Evolutionary conservation across 2,329 filamentous ascomycete genomes (phyloP), one percentile per base, ranked within the genome.

Genomic region (Hortaea sp.): DNA sequence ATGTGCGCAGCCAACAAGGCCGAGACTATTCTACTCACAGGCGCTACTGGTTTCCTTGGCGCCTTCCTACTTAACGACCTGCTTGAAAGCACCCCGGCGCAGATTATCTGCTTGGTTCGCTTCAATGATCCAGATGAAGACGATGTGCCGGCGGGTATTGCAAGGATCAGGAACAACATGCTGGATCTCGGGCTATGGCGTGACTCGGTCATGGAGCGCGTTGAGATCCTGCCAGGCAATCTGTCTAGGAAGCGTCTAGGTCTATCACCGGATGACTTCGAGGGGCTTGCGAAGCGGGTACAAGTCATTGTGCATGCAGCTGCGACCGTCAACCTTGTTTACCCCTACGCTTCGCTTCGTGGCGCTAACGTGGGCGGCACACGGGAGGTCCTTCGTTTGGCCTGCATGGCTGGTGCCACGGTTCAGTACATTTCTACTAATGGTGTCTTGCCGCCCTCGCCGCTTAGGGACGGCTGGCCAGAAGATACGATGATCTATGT

Each of bases 341-440:
- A 90, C 54, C 85, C 85, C 0, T 89, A 89, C 54, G 85, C 85
- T 38, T 82, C 84, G 0, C 69, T 90, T 53, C 76, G 84, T 44
- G 78, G 75, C 43, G 78, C 84, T 47, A 90, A 90, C 54, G 82
- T 90, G 2, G 79, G 78, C n/a, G 85, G 85, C n/a, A 88, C 85
- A 0, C 71, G 77, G 38, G 84, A 89, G 60, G 77, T 89, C 35
- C 65, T 90, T 43, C 81, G 85, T 39, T 70, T 90, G 28, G 85
- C 85, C 0, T 75, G 77, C 47, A 73, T 75, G 34, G 76, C 74
- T 27, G 81, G 81, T 9, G 83, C 84, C 1, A 88, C 85, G 0
- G 73, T 89, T 1, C 84, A 89, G 56, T 85, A 89, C 50, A 71
- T 89, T 1, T 89, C 85, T 0, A 89, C 85, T 0, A 89, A 89